Base-by-base conservation (phyloP, 2,329 filamentous ascomycete species). In the Aureobasidium musti region DNA sequence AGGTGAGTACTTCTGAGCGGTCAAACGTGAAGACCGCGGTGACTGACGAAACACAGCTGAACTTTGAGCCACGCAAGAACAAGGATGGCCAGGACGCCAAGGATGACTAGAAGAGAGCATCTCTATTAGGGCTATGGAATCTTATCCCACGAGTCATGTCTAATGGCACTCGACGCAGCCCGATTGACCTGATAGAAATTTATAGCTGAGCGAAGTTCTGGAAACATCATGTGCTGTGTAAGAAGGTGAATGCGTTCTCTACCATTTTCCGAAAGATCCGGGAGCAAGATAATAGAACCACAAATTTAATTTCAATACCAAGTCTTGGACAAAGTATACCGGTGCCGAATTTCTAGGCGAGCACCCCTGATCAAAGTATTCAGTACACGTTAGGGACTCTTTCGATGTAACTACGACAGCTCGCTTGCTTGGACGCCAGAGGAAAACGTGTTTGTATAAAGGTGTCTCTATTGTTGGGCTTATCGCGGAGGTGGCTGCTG, bases 1-100 rank as follows among this genome's bases (percentile, higher is more conserved):
- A 91, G 75, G 91, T 93, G 81, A 78, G 86, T 79, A 52, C 8
- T 47, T 49, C 3, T 78, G 81, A 70, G 69, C 72, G 54, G 26
- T 28, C 19, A 50, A 21, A 41, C 17, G 11, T 45, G n/a, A 19
- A 19, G 23, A 41, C 52, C 28, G 43, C 30, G 28, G 65, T 41
- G 30, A 54, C 63, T 71, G 43, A 70, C 53, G 70, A 61, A 63
- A 17, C 10, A 61, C 69, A 90, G 87, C 76, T 89, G 65, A 90
- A 90, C 70, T 91, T 90, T 70, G 85, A 90, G 74, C 86, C 88
- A 81, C 74, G 77, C 33, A 75, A 78, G 61, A 84, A 84, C 41
- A 84, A 84, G 43, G 85, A 88, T 70, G 83, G 88, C 59, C 83
- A 86, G 30, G 82, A 81, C 64, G 70, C 41, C 52, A 66, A 53